These are phyloP conservation scores for Diaporthe citriasiana DNA, from an alignment of 2,329 filamentous ascomycete genomes.

Conservation along the genomic window DNA sequence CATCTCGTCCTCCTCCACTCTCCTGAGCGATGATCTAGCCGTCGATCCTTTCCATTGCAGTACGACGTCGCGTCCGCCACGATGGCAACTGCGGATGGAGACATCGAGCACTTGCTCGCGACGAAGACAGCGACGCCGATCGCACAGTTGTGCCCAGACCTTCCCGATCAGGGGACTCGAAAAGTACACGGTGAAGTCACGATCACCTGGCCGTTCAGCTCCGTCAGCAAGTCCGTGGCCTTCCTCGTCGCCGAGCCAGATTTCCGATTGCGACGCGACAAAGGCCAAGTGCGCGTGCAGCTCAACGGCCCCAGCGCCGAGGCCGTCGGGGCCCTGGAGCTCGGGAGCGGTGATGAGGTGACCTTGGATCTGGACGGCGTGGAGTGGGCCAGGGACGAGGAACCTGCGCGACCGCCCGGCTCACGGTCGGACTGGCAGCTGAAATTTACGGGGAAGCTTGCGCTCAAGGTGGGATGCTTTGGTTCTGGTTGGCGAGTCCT, in stretches of 20 bases:
- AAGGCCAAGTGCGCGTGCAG: slow-evolving; percentile 84
- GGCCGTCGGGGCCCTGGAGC: slow-evolving; percentile 73
- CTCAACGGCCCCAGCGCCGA: slow-evolving; percentile 80
- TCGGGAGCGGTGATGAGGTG: slow-evolving; percentile 86
- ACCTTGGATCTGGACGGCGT: slow-evolving; percentile 77
- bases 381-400: slow-evolving; percentile 71
- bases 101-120: slow-evolving; percentile 44
- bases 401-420: slow-evolving; percentile 62
- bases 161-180: slow-evolving; percentile 57
- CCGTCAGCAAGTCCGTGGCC: slow-evolving; percentile 78
- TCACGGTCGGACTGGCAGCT: slow-evolving; percentile 71
- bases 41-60: slow-evolving; percentile 47
- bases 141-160: slow-evolving; percentile 65
- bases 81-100: slow-evolving; percentile 45
- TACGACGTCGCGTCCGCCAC: slow-evolving; percentile 33
- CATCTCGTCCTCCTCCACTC: slow-evolving; percentile 25
- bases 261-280: slow-evolving; percentile 80
- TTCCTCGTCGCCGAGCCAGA: slow-evolving; percentile 89
- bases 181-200: slow-evolving; percentile 81
- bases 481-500: slow-evolving; percentile 43
- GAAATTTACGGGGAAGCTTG: slow-evolving; percentile 65
- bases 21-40: slow-evolving; percentile 38
- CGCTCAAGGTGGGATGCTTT: slow-evolving; percentile 58
- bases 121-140: slow-evolving; percentile 62
- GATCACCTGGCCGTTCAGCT: slow-evolving; percentile 92